Conservation (phyloP, 1,139 yeast genomes). For the Scheffersomyces cryptocercus region DNA sequence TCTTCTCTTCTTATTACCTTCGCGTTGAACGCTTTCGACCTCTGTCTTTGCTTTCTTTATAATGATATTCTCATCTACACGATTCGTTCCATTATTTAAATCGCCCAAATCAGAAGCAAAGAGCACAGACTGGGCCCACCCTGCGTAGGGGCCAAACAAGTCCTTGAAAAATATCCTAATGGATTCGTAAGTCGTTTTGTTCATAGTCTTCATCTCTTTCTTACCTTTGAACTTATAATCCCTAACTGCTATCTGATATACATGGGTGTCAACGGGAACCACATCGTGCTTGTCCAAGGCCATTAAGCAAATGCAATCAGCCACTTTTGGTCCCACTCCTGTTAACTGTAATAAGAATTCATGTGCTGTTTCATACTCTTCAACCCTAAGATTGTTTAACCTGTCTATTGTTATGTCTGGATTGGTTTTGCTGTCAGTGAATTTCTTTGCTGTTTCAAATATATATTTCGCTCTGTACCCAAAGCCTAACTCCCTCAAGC, state of each 20-base stretch:
- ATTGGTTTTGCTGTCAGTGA: conserved; percentile 36
- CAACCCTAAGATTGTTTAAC: conserved; percentile 39
- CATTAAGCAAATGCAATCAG: conserved; percentile 90
- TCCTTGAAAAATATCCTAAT: conserved; percentile 63
- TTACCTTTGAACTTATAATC: conserved; percentile 67
- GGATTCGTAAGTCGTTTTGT: conserved; percentile 58
- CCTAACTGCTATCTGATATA: conserved; percentile 85
- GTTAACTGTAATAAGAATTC: conserved; percentile 63
- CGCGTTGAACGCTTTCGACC: not conserved
- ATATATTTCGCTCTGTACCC: conserved; percentile 94
- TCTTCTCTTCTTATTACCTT: not conserved
- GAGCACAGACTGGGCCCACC: conserved; percentile 95
- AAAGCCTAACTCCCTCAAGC: conserved; percentile 64
- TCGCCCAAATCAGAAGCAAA: conserved; percentile 81
- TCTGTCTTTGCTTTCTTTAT: conserved; percentile 1
- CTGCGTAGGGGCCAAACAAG: conserved; percentile 89
- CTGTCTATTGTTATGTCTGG: conserved; percentile 33
- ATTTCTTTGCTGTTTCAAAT: conserved; percentile 65
- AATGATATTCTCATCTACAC: conserved; percentile 7
- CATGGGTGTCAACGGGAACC: conserved; percentile 96
- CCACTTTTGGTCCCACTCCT: conserved; percentile 98
- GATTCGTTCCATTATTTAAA: conserved; percentile 51
- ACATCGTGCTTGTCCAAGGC: conserved; percentile 84
- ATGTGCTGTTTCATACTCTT: conserved; percentile 59
- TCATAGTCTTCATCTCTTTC: conserved; percentile 49